phyloP scores from a whole-genome alignment of 2,329 filamentous ascomycete genomes.

The Colletotrichum sp. region DNA sequence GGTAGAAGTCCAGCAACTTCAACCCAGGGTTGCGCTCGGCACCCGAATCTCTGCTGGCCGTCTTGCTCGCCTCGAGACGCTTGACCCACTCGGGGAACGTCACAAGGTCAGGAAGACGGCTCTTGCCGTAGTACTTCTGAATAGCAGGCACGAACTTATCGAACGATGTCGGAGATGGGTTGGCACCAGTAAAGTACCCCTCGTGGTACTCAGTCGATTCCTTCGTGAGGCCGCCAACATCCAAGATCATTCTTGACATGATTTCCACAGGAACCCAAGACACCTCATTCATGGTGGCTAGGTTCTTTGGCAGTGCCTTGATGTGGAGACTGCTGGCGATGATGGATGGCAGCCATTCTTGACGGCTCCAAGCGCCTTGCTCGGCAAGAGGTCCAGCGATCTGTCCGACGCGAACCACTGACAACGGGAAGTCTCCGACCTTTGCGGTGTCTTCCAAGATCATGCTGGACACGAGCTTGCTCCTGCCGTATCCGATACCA shows the following conservation, averaged over 20 bases:
- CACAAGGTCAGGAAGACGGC: slow-evolving; percentile 42
- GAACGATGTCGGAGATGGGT: slow-evolving; percentile 47
- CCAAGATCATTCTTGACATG: slow-evolving; percentile 50
- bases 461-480: slow-evolving; percentile 16
- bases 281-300: slow-evolving; percentile 47
- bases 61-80: slow-evolving; percentile 44
- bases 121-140: slow-evolving; percentile 40
- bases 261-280: slow-evolving; percentile 61
- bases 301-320: slow-evolving; percentile 46
- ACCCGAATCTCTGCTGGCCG: slow-evolving; percentile 35
- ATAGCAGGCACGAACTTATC: slow-evolving; percentile 42
- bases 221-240: slow-evolving; percentile 38
- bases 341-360: slow-evolving; percentile 21
- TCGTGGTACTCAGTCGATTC: slow-evolving; percentile 8
- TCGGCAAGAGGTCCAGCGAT: slow-evolving; percentile 15
- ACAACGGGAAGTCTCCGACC: neutral
- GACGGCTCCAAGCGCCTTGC: slow-evolving; percentile 9
- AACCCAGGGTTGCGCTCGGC: slow-evolving; percentile 49
- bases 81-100: slow-evolving; percentile 49
- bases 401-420: slow-evolving; percentile 18
- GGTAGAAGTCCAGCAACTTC: slow-evolving; percentile 58
- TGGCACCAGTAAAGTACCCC: slow-evolving; percentile 27
- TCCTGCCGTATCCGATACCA: slow-evolving; percentile 11
- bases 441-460: slow-evolving; percentile 13
- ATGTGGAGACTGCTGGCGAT: slow-evolving; percentile 51